A percentile compares a stretch with the other conserved stretches of the same genome.
phyloP scores from a whole-genome alignment of 768 basidiomycete species.

The Peribolospora kevripleyi region DNA sequence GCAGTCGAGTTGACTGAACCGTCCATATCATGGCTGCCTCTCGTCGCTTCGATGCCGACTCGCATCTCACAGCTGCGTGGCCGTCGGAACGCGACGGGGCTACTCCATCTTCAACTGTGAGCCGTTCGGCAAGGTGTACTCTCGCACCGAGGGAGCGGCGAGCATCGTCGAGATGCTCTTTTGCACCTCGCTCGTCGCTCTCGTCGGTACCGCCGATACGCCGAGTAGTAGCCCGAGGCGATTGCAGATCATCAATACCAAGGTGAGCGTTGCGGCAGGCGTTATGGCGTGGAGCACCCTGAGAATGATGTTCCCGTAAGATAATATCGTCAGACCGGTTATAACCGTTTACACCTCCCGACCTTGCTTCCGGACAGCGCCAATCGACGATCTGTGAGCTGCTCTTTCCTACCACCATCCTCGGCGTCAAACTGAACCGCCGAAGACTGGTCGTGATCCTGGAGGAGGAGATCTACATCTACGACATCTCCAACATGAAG shows the following conservation, averaged over 20 bases:
- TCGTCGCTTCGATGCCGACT: no score
- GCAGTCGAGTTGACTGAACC: no score
- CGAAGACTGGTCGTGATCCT: constrained; percentile 89
- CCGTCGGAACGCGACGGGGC: constrained; percentile 80
- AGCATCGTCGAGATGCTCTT: constrained; percentile 99
- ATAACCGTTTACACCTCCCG: background rate
- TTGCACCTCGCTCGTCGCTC: constrained; percentile 88
- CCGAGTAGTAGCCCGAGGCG: constrained; percentile 74
- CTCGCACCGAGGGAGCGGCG: constrained; percentile 78
- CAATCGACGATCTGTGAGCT: constrained; percentile 98
- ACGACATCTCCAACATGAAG: constrained; percentile 97
- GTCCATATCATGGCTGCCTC: no score
- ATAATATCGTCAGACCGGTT: background rate
- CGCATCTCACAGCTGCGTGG: constrained; percentile 37
- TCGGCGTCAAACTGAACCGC: constrained; percentile 92
- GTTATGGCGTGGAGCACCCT: background rate
- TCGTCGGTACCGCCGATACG: constrained; percentile 86
- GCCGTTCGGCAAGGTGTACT: constrained; percentile 86
- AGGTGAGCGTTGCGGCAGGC: constrained; percentile 30
- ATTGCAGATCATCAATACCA: constrained; percentile 94
- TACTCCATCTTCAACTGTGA: constrained; percentile 97
- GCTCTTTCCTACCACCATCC: constrained; percentile 83
- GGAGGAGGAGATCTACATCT: constrained; percentile 94
- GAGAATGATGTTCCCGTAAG: background rate
- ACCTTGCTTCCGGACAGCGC: constrained; percentile 29